Percentiles rank a stretch among this genome's conserved stretches.
Conservation (phyloP, 192 early-diverging fungal species). For the Lunasporangiospora selenospora region DNA sequence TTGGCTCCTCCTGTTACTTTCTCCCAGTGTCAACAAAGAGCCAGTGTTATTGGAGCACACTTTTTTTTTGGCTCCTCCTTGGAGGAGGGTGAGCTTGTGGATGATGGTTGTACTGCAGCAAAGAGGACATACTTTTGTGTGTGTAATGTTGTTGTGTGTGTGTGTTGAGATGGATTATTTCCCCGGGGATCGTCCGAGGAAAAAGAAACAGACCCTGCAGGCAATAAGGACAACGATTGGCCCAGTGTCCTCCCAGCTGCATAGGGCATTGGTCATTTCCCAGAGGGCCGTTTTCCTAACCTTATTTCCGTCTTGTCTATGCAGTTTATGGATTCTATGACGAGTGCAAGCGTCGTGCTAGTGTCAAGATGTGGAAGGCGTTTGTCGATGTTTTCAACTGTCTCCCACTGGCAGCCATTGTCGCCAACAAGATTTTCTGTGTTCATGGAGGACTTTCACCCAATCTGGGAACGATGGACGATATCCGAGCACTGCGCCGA, state of each 20-base stretch:
- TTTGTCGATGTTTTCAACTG: constrained; percentile 95
- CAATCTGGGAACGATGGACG: constrained; percentile 78
- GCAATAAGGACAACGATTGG: neutral
- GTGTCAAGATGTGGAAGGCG: constrained; percentile 87
- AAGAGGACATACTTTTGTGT: too few relatives aligned
- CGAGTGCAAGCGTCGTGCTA: constrained; percentile 92
- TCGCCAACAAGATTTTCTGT: constrained; percentile 94
- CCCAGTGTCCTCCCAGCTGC: neutral
- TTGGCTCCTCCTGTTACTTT: constrained; percentile 89
- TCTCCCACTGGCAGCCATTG: constrained; percentile 89
- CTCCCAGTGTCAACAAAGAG: constrained; percentile 53
- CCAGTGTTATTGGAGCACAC: too few relatives aligned
- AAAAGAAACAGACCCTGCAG: neutral
- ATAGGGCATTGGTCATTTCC: constrained; percentile 8
- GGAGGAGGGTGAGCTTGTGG: too few relatives aligned
- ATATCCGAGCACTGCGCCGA: constrained; percentile 79
- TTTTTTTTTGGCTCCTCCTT: too few relatives aligned
- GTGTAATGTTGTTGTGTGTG: too few relatives aligned
- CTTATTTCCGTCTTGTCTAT: neutral
- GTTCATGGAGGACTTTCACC: constrained; percentile 96
- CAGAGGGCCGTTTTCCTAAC: neutral
- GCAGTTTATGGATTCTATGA: constrained; percentile 96
- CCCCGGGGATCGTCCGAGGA: too few relatives aligned
- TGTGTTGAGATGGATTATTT: too few relatives aligned
- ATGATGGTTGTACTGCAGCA: too few relatives aligned